Base-by-base conservation (phyloP, 345 rosid species). In the Kernera saxatilis region DNA sequence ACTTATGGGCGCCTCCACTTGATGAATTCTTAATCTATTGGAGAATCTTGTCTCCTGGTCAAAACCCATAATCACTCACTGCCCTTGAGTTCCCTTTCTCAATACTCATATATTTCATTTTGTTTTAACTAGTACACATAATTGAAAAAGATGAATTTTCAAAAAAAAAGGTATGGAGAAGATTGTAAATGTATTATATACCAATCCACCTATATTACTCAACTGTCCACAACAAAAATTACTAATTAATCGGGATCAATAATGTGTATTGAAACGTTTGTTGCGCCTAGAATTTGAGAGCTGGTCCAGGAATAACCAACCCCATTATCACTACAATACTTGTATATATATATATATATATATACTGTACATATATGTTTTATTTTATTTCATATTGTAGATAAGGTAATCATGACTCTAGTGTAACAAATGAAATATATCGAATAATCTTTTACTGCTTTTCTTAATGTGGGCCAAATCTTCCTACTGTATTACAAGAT, bases 1-100 rank as follows among this genome's bases (percentile, higher is more conserved):
- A n/a, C n/a, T n/a, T 63, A 54, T 62, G 61, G 67, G 79, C 75
- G 71, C 66, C 58, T 76, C 75, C 71, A 63, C 75, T 70, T 53
- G 71, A 64, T 75, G 35, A 56, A 29, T 40, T 44, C 18, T 54
- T 63, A 26, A 45, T 41, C 45, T 70, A 69, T 62, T 62, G 54
- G 67, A 57, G 67, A 76, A 76, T 76, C 71, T 63, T 63, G 52
- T 62, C 66, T 48, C 65, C 43, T 45, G 8, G 70, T 69, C 79
- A 75, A 75, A 22, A 53, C 45, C 57, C 66, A 62, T 69, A 48
- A 75, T 54, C 61, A 29, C n/a, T n/a, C 69, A 18, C 63, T 75
- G 45, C 54, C 27, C 45, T 36, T 46, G 51, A 15, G 72, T 48
- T 41, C 21, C 15, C 54, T 67, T 67, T 51, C 40, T 50, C 35